Base-by-base conservation (phyloP, 176 grass and related monocot species). In the Areca catechu region DNA sequence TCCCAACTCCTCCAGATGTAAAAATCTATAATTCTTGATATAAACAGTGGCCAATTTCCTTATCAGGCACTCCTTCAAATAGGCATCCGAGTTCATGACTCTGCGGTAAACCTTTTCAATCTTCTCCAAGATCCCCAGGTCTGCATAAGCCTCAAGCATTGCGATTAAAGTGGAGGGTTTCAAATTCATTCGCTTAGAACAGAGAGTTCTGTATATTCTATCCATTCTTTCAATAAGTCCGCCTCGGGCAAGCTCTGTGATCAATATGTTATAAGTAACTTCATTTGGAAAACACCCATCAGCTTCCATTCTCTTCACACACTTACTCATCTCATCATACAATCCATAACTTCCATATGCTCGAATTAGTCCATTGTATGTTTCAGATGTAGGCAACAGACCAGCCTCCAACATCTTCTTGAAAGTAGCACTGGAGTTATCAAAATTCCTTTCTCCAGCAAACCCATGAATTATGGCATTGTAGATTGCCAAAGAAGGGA, bases 151-250 rank as follows among this genome's bases (percentile, higher is more conserved):
- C 48, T 54, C 65, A 7, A 69, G 74, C 64, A 76, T 69, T 18
- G 28, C n/a, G 7, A 69, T 22, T 19, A 61, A 14, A 61, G 74
- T 28, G 1, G 56, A 48, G 24, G 43, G 27, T 30, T 54, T 64
- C 65, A 76, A 53, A 60, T 76, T 76, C 74, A 76, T 68, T 48
- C 22, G 48, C 62, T 69, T 59, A 48, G 74, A 67, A 61, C 29
- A 4, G 49, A 76, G 74, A 48, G 49, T 16, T 54, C 48, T 58
- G 52, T 53, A 61, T 34, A 21, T 15, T 27, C 25, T 25, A 54
- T 72, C 70, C 70, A 72, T 61, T 60, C 59, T 72, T 54, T 62
- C 58, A 22, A 62, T 20, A 53, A 72, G 70, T 54, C 70, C 70
- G 62, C 58, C 50, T 54, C 25, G n/a, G 49, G 70, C 70, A 62